Evolutionary conservation across 202 grass and related monocot species (phyloP), one percentile per base, ranked within the genome.

Genomic region (Panicum virgatum): DNA sequence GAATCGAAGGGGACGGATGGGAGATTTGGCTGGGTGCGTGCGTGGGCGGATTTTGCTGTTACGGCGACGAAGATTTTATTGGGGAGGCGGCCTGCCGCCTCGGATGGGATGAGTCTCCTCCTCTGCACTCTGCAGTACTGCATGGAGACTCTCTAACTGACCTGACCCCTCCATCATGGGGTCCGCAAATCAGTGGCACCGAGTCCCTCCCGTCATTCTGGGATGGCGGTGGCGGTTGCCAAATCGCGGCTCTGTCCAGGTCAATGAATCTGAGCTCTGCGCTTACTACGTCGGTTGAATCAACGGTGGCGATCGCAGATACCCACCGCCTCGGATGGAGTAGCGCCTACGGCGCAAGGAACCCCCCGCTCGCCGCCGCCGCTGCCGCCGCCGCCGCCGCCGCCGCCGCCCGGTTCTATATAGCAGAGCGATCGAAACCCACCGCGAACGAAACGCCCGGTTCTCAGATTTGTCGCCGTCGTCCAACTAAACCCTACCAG

Each of bases 201-300:
- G n/a, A n/a, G n/a, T n/a, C n/a, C n/a, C n/a, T n/a, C n/a, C n/a
- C n/a, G n/a, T n/a, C n/a, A n/a, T n/a, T n/a, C 32, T 32, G 32
- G 32, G 32, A 32, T 3, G 32, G 32, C 32, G 32, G 32, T 32
- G n/a, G n/a, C 48, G 48, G 59, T 62, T 62, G 76, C 85, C 89
- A 82, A 10, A 85, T 51, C 45, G 32, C 32, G 3, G 32, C 32
- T 32, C 32, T 32, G 32, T 2, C 32, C 32, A 32, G 32, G 32
- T 32, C 1, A 32, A 32, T 32, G 32, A 32, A 32, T 75, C 51
- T 11, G n/a, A 42, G 4, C n/a, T 52, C n/a, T 75, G 6, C 3
- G 37, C 0, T 0, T 26, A 13, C 7, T 26, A 59, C 9, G 53
- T 75, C 53, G 72, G 72, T 75, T 75, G 0, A 25, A 26, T 26